A percentile compares a stretch with the other conserved stretches of the same genome.
These are phyloP conservation scores for Quercus lobata DNA, from an alignment of 331 rosid genomes.

Conservation along the genomic window DNA sequence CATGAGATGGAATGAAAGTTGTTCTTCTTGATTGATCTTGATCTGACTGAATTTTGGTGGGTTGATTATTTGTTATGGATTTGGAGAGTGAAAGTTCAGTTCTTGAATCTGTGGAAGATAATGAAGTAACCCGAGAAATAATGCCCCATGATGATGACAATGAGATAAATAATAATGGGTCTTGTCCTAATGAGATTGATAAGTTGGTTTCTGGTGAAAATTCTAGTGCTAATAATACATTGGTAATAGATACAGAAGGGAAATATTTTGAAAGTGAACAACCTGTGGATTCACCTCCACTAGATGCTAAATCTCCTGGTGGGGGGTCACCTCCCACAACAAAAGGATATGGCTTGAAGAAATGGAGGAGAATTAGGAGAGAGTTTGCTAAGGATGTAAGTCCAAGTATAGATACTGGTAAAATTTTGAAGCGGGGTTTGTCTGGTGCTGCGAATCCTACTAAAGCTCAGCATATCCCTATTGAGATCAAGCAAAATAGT, in stretches of 20 bases:
- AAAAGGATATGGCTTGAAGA: slow-evolving; percentile 70
- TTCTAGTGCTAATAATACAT: background rate
- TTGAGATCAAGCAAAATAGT: slow-evolving; percentile 45
- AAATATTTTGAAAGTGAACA: slow-evolving; percentile 28
- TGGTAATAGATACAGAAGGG: slow-evolving; percentile 20
- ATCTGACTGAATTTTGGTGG: slow-evolving; percentile 16
- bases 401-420: slow-evolving; percentile 44
- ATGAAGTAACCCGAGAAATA: slow-evolving; percentile 32
- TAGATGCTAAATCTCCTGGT: slow-evolving; percentile 18
- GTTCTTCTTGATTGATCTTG: slow-evolving; percentile 33
- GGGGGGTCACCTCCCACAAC: slow-evolving; percentile 9
- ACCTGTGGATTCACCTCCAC: slow-evolving; percentile 19
- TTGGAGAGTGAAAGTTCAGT: slow-evolving; percentile 48
- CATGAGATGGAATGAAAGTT: slow-evolving; percentile 24
- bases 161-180: slow-evolving; percentile 34
- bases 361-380: slow-evolving; percentile 81
- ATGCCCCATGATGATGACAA: slow-evolving; percentile 33
- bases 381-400: slow-evolving; percentile 40
- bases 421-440: slow-evolving; percentile 64
- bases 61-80: slow-evolving; percentile 55
- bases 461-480: slow-evolving; percentile 31
- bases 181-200: slow-evolving; percentile 28
- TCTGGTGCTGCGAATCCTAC: slow-evolving; percentile 37
- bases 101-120: slow-evolving; percentile 53
- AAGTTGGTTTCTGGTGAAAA: slow-evolving; percentile 15